Conservation (phyloP, 1,284 basidiomycete species). For the Stygiomarasmius scandens region DNA sequence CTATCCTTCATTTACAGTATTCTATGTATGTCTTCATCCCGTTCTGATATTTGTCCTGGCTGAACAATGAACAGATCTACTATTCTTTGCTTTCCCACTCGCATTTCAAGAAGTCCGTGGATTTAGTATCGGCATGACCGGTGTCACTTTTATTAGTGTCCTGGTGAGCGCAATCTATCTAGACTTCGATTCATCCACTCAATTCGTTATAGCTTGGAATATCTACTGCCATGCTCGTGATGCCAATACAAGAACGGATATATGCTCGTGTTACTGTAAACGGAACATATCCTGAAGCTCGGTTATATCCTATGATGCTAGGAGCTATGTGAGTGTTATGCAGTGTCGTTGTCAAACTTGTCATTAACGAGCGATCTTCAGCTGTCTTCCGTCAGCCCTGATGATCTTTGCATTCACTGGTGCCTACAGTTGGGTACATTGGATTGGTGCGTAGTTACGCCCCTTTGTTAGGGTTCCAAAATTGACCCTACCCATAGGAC, state of each 20-base stretch:
- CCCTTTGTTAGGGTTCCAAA: neutral
- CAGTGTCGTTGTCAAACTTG: conserved; percentile 27
- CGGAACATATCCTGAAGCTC: conserved; percentile 54
- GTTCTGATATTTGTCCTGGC: conserved; percentile 19
- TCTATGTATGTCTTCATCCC: conserved; percentile 29
- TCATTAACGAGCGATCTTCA: conserved; percentile 15
- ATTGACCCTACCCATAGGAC: conserved; percentile 17
- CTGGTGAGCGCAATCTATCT: conserved; percentile 27
- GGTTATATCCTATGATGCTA: conserved; percentile 50
- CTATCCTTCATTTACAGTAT: conserved; percentile 42
- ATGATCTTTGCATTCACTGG: conserved; percentile 53
- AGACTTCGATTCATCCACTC: neutral
- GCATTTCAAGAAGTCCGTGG: conserved; percentile 42
- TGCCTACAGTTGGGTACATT: conserved; percentile 37
- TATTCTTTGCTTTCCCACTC: conserved; percentile 45
- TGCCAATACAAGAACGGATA: conserved; percentile 37
- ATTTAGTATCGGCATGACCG: conserved; percentile 45
- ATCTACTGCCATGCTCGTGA: conserved; percentile 29
- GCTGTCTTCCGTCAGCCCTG: conserved; percentile 37
- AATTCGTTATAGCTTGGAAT: conserved; percentile 38
- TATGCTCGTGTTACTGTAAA: conserved; percentile 34
- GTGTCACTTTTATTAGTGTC: conserved; percentile 55
- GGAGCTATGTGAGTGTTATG: conserved; percentile 43
- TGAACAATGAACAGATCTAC: conserved; percentile 29
- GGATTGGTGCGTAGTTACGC: conserved; percentile 30